Percentiles rank a stretch among this genome's conserved stretches.
These are phyloP conservation scores for Xylaria nigripes DNA, from an alignment of 495 filamentous ascomycete species.

Conservation along the genomic window DNA sequence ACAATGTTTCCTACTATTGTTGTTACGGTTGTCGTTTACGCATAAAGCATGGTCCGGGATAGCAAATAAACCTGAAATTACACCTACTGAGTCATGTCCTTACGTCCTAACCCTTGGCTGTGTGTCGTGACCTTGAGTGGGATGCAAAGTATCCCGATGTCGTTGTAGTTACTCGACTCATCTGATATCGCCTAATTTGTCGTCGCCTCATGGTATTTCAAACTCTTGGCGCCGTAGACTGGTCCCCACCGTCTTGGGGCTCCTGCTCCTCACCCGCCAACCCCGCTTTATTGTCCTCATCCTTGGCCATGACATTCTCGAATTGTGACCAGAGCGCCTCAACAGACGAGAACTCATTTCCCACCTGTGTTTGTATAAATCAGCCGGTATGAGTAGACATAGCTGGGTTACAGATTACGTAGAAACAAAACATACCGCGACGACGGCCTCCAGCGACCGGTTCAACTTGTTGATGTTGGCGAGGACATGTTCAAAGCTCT, in stretches of 20 bases:
- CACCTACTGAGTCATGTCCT: background rate
- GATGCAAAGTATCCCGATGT: too few relatives aligned
- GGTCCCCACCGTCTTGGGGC: conserved; percentile 17
- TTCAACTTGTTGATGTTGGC: conserved; percentile 95
- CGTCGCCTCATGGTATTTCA: background rate
- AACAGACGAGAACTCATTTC: conserved; percentile 93
- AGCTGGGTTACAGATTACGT: too few relatives aligned
- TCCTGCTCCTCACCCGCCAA: conserved; percentile 28
- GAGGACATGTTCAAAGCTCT: conserved; percentile 90
- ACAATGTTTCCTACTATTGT: conserved; percentile 4
- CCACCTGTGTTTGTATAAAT: conserved; percentile 50
- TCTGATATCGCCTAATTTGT: background rate
- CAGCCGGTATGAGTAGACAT: background rate
- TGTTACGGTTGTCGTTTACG: conserved; percentile 14
- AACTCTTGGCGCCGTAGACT: conserved; percentile 7
- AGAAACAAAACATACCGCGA: conserved; percentile 59
- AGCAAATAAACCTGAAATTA: conserved; percentile 29
- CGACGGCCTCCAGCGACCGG: conserved; percentile 84
- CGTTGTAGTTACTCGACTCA: background rate
- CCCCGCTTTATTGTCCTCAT: conserved; percentile 42
- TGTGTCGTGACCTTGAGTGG: background rate
- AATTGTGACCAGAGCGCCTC: conserved; percentile 96
- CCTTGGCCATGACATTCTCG: conserved; percentile 88
- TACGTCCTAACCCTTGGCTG: background rate
- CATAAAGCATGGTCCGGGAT: conserved; percentile 23